Base-by-base conservation (phyloP, 108 stramenopile genomes). In the Seminavis robusta region DNA sequence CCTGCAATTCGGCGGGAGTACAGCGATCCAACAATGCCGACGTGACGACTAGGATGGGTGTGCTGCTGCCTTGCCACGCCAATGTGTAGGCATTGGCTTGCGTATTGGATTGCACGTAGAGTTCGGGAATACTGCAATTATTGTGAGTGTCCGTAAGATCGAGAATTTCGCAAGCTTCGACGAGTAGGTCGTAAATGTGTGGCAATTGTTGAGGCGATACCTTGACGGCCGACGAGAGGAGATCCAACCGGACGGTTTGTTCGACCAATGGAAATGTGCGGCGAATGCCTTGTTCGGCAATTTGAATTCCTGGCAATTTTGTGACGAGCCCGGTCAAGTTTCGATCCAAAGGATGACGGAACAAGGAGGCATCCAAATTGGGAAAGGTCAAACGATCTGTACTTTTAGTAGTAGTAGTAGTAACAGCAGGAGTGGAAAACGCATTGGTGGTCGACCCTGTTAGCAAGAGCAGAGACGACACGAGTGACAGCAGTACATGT, bases 21-120 rank as follows among this genome's bases (percentile, higher is more conserved):
- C 76, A 82, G 30, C 67, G 53, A 31, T 82, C 81, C 9, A 82
- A 23, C 33, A 78, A 40, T 7, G 81, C 74, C 33, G 81, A 82
- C 8, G 81, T 82, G 13, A 82, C 57, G 28, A 82, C 81, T 1
- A 78, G 67, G 16, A 80, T 63, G 10, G 78, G 70, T 11, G 74
- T 49, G 25, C 56, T 24, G 34, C 34, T 54, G 13, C 56, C 62
- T 53, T 73, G 74, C 19, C 77, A 23, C 2, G 81, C 81, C 49
- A 82, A 51, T 4, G 81, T 82, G 47, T 66, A 82, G 3, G 81
- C 81, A 59, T 82, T 82, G 4, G 81, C 76, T 46, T 75, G 77
- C 1, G 77, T 42, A 43, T 51, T 74, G 15, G 69, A 71, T 56
- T 78, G 73, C 6, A 82, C 65, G 45, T 67, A 82, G 5, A 82